Base-by-base conservation (phyloP, 805 yeast genomes). In the Scheffersomyces lignosus region DNA sequence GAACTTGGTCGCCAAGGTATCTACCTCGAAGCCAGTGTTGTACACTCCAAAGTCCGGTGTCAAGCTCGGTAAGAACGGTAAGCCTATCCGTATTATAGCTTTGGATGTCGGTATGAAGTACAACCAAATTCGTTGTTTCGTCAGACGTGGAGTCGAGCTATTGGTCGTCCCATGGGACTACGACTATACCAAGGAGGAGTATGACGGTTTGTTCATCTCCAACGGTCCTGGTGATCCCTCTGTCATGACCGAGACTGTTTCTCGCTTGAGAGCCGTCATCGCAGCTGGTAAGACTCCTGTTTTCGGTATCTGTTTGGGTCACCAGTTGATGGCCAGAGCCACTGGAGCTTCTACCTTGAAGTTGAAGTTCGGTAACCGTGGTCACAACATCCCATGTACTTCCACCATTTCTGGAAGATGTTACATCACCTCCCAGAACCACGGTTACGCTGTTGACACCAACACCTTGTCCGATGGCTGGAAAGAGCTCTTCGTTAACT, bases 211-310 rank as follows among this genome's bases (percentile, higher is more conserved):
- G 54, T 93, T 93, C 66, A 73, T 91, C 48, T 90, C 97, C 38
- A 93, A 93, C 66, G 99, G 99, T 72, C 99, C 99, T 18, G 99
- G 99, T 78, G 98, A 93, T 70, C 99, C 99, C 40, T 78, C 93
- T 29, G 87, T 86, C 40, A 75, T 93, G 80, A 63, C 79, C 30
- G 77, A 73, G 15, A 77, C 88, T 42, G 84, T 84, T 24, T 73
- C 66, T 27, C 80, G 76, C 50, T 69, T 93, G 55, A 50, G 73
- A 27, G 63, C 61, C 29, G 85, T 78, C 24, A 60, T 91, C 40
- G 71, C 73, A 29, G 74, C 77, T 25, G 84, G 79, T 34, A 81
- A 79, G 63, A 82, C 93, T 29, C 99, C 99, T 37, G 76, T 93
- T 38, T 93, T 93, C 56, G 99, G 99, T 78, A 93, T 93, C 61